Evolutionary conservation across 352 stramenopile species (phyloP).

Genomic region (Phytophthora litchii): DNA sequence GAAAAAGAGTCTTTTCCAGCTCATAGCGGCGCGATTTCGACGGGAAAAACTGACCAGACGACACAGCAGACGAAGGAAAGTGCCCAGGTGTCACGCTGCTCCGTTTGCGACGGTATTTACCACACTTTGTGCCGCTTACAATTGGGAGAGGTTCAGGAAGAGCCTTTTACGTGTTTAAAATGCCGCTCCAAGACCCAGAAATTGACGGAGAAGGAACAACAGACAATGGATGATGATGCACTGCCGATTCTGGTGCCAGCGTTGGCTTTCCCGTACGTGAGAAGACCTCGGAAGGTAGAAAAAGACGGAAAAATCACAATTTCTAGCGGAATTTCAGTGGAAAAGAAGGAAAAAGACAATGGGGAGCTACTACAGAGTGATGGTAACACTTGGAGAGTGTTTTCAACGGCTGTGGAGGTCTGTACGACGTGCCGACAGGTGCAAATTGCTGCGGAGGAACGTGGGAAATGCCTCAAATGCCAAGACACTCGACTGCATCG

Average conservation of each 20-base stretch:
- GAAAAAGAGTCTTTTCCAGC: conserved; percentile 8
- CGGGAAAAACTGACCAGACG: background rate
- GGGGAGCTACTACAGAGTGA: conserved; percentile 16
- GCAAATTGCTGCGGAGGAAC: conserved; percentile 44
- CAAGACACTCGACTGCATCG: conserved; percentile 32
- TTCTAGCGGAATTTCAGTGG: background rate
- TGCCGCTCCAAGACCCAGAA: conserved; percentile 19
- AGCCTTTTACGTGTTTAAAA: conserved; percentile 29
- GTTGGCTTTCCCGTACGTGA: conserved; percentile 36
- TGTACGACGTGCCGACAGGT: conserved; percentile 66
- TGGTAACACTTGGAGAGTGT: conserved; percentile 33
- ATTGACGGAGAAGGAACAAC: background rate
- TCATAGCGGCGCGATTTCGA: conserved; percentile 3
- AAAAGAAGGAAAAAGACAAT: conserved; percentile 1
- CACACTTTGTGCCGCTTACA: conserved; percentile 42
- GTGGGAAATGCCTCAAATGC: conserved; percentile 41
- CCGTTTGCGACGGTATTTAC: conserved; percentile 48
- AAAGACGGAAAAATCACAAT: conserved; percentile 6
- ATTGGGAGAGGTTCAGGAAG: background rate
- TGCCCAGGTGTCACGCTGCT: conserved; percentile 34
- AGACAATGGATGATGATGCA: background rate
- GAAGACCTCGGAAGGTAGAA: conserved; percentile 1
- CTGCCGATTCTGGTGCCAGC: conserved; percentile 32
- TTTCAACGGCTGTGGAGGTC: conserved; percentile 52
- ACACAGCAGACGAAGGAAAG: background rate